phyloP scores from a whole-genome alignment of 1,139 yeast genomes.

The Saccharomyces hybrid region DNA sequence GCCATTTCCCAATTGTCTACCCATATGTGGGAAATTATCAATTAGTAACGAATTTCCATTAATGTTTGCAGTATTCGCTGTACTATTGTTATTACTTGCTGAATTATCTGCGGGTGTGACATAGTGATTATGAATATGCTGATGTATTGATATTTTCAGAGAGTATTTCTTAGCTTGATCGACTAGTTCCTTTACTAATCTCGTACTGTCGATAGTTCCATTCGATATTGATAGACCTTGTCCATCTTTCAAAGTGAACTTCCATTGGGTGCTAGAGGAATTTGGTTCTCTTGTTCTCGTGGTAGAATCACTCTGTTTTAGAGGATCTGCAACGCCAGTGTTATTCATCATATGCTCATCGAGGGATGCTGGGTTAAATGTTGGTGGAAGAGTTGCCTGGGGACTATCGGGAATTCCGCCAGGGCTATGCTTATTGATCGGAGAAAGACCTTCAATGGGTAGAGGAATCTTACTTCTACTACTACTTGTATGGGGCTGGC shows the following conservation, averaged over 20 bases:
- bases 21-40: conserved; percentile 3
- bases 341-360: conserved; percentile 1
- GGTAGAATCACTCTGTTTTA: not conserved
- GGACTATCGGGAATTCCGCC: not conserved
- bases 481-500: conserved; percentile 2
- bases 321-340: not conserved
- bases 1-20: not conserved
- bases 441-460: conserved; percentile 3
- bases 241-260: conserved; percentile 34
- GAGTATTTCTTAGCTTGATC: conserved; percentile 55
- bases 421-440: not conserved
- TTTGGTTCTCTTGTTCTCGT: not conserved
- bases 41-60: conserved; percentile 3
- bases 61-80: conserved; percentile 3
- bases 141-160: conserved; percentile 67
- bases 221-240: conserved; percentile 33
- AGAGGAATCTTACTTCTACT: conserved; percentile 5
- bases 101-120: conserved; percentile 11
- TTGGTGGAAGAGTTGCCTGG: not conserved
- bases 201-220: conserved; percentile 47
- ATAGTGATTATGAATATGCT: conserved; percentile 62
- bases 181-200: conserved; percentile 48
- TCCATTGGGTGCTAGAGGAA: conserved; percentile 35
- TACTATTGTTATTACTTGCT: conserved; percentile 6
- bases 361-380: not conserved